Conservation (phyloP, 1,284 basidiomycete species). For the Ceratobasidium sp. region DNA sequence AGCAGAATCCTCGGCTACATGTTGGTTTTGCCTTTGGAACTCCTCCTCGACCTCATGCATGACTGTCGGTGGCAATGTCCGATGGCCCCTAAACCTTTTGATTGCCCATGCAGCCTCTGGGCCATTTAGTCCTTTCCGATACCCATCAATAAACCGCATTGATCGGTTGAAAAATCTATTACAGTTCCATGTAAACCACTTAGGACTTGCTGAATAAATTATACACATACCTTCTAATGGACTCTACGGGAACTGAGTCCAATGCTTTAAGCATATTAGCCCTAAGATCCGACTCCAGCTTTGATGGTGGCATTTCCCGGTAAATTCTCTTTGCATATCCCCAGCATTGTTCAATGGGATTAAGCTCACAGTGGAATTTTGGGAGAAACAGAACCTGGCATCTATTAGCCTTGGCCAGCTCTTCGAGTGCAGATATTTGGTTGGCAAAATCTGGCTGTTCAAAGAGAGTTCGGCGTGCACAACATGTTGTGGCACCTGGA, state of each 20-base stretch:
- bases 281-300: constrained; percentile 45
- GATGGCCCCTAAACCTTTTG: constrained; percentile 19
- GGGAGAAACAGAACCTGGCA: constrained; percentile 52
- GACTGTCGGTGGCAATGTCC: not conserved
- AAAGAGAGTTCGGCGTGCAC: constrained; percentile 50
- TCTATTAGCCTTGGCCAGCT: constrained; percentile 48
- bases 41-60: too few species aligned
- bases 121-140: constrained; percentile 5
- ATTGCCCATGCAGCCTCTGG: constrained; percentile 14
- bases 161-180: not conserved
- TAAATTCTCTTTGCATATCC: constrained; percentile 49
- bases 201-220: constrained; percentile 5
- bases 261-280: constrained; percentile 48
- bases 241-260: constrained; percentile 48
- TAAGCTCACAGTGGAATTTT: constrained; percentile 57
- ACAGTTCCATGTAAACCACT: not conserved
- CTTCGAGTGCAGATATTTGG: constrained; percentile 51
- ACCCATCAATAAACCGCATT: constrained; percentile 22
- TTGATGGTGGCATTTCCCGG: constrained; percentile 22
- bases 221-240: constrained; percentile 50
- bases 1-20: too few species aligned
- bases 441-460: constrained; percentile 52
- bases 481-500: constrained; percentile 6
- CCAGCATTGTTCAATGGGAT: constrained; percentile 56
- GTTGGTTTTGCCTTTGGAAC: too few species aligned